Conservation (phyloP, 768 basidiomycete genomes). For the Trametes punicea region DNA sequence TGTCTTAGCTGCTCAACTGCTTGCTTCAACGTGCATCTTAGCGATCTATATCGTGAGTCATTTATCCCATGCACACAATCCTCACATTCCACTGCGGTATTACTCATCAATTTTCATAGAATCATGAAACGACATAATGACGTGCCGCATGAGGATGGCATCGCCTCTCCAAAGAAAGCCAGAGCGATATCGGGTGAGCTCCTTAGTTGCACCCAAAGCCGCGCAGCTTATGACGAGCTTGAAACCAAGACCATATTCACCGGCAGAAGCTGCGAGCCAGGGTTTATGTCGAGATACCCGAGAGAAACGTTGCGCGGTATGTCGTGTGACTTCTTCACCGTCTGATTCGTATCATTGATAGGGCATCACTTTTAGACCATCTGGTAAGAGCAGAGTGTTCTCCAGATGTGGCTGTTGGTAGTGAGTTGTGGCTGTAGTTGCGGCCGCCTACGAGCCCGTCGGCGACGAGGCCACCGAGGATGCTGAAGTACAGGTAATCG, state of each 20-base stretch:
- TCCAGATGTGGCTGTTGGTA: not conserved
- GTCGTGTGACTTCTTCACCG: not conserved
- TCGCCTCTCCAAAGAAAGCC: not conserved
- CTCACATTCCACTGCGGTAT: too few species aligned
- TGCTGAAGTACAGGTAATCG: conserved; percentile 37
- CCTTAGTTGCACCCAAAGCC: not conserved
- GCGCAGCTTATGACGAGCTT: not conserved
- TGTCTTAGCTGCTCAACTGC: too few species aligned
- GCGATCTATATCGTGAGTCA: too few species aligned
- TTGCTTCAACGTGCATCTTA: too few species aligned
- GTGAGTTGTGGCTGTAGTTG: not conserved
- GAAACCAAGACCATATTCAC: not conserved
- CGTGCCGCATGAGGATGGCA: not conserved
- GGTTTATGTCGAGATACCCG: conserved; percentile 7
- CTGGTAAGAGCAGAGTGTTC: not conserved
- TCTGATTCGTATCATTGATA: not conserved
- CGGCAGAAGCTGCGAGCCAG: not conserved
- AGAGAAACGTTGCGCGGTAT: not conserved
- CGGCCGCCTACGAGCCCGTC: conserved; percentile 13
- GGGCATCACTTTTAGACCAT: not conserved
- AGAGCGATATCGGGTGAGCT: not conserved
- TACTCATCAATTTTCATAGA: not conserved
- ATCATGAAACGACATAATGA: not conserved
- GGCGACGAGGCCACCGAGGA: conserved; percentile 24
- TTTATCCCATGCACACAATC: too few species aligned